phyloP scores from a whole-genome alignment of 345 rosid species.

The Odontarrhena argentea region DNA sequence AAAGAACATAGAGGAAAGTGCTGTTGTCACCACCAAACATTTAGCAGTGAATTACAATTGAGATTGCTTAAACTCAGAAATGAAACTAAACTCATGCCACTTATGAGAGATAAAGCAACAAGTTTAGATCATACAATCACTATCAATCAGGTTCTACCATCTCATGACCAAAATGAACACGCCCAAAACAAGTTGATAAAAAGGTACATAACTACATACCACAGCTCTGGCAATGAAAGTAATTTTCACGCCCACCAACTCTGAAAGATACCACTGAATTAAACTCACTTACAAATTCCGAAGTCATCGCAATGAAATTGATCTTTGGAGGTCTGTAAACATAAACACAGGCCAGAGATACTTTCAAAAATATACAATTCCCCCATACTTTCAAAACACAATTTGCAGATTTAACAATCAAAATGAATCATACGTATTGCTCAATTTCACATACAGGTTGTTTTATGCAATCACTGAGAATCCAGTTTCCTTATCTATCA shows the following conservation, averaged over 20 bases:
- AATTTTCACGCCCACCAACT: constrained; percentile 75
- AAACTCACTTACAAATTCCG: constrained; percentile 85
- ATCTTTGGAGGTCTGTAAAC: constrained; percentile 51
- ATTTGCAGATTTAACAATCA: neutral
- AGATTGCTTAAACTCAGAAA: neutral
- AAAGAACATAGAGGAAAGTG: no score
- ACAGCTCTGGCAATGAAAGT: neutral
- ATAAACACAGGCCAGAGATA: neutral
- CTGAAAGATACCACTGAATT: constrained; percentile 45
- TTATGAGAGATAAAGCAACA: neutral
- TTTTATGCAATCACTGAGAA: neutral
- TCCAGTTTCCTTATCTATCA: neutral
- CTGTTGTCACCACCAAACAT: no score
- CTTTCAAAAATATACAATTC: constrained; percentile 28
- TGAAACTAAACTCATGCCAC: neutral
- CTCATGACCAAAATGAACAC: neutral
- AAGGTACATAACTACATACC: no score
- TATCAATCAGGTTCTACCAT: neutral
- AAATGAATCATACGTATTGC: constrained; percentile 52
- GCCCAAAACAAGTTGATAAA: neutral
- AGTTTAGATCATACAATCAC: neutral
- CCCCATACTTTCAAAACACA: constrained; percentile 47
- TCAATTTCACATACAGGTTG: constrained; percentile 60
- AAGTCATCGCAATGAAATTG: constrained; percentile 80
- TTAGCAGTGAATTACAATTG: neutral